Evolutionary conservation across 257 asterid species (phyloP).

Genomic region (Orobanche coerulescens): DNA sequence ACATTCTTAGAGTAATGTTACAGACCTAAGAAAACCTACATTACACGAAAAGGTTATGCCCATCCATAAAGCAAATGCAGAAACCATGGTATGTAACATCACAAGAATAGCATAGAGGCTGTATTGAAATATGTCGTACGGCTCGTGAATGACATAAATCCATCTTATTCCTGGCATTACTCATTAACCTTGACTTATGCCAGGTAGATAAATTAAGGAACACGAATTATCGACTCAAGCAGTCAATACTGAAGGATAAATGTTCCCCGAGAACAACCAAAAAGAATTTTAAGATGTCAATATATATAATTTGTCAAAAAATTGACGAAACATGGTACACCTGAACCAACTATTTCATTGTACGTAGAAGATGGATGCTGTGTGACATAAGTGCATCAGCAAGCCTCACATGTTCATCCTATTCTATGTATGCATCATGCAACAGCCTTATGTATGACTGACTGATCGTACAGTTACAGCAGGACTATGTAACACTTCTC

Average conservation of each 20-base stretch:
- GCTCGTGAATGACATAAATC: background rate
- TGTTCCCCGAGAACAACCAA: background rate
- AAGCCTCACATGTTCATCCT: background rate
- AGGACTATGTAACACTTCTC: constrained; percentile 27
- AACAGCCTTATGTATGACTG: constrained; percentile 13
- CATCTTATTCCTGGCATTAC: background rate
- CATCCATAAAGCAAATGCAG: background rate
- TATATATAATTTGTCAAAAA: constrained; percentile 2
- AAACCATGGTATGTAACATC: background rate
- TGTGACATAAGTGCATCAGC: constrained; percentile 1
- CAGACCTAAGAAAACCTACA: background rate
- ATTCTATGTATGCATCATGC: constrained; percentile 7
- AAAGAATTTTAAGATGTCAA: too few species aligned
- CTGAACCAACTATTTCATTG: background rate
- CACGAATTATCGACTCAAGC: background rate
- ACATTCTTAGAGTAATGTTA: background rate
- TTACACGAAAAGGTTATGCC: background rate
- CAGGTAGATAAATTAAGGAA: background rate
- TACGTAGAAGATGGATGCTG: background rate
- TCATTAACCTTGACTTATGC: background rate
- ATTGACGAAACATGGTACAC: background rate
- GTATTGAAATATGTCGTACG: background rate
- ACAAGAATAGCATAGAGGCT: background rate
- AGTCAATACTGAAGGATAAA: background rate
- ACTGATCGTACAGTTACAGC: constrained; percentile 32